A percentile compares a stretch with the other conserved stretches of the same genome.
Conservation (phyloP, 345 rosid genomes). For the Eucalyptus tenuipes region DNA sequence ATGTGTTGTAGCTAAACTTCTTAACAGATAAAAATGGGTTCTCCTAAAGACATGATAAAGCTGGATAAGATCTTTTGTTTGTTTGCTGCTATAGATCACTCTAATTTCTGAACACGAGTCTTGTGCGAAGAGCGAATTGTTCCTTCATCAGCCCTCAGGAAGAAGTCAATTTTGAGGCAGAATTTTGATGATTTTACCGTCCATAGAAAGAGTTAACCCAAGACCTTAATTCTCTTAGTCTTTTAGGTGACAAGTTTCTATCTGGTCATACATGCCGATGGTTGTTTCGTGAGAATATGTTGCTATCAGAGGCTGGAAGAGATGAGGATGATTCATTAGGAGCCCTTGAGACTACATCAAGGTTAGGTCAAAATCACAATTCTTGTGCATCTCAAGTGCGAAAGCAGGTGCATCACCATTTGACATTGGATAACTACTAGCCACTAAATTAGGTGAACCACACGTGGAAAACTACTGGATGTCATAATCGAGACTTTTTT, state of each 20-base stretch:
- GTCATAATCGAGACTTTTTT: slow-evolving; percentile 34
- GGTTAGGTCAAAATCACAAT: slow-evolving; percentile 43
- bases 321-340: neutral
- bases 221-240: neutral
- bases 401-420: slow-evolving; percentile 25
- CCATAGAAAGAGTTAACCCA: neutral
- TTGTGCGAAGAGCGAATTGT: neutral
- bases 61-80: neutral
- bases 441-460: slow-evolving; percentile 50
- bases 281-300: neutral
- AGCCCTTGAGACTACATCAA: neutral
- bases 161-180: neutral
- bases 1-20: neutral
- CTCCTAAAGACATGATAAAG: neutral
- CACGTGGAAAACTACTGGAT: slow-evolving; percentile 61
- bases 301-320: neutral
- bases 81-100: neutral
- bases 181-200: neutral
- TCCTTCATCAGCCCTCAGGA: neutral
- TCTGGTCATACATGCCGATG: neutral
- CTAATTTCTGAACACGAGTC: neutral
- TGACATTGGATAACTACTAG: slow-evolving; percentile 29
- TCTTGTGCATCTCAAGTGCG: neutral
- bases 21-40: neutral
- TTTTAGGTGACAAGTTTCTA: neutral